Base-by-base conservation (phyloP, 139 green algal genomes). In the Volvox reticuliferus region DNA sequence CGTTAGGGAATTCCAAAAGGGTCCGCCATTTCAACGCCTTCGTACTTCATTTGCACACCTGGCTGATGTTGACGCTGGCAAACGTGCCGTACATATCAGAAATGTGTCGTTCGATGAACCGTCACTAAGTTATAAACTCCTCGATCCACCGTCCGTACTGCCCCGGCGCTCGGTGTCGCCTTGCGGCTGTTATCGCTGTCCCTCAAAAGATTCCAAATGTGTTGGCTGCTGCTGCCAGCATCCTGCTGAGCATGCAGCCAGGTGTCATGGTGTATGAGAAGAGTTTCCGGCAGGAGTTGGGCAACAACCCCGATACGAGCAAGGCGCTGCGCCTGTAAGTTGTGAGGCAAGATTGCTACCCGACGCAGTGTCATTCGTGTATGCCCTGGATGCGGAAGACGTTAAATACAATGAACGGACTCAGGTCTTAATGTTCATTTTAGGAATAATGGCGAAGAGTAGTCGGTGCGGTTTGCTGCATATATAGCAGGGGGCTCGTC, bases 291-390 rank as follows among this genome's bases (percentile, higher is more conserved):
- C 62, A 92, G 61, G 75, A 91, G 35, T 92, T 95, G 76, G 94
- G 94, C 62, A 96, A 96, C 89, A 96, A 94, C 76, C 94, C 94
- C 1, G 94, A 96, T 82, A 96, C 91, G n/a, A 91, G 73, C 86
- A 96, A 96, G 79, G 94, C 94, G 32, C 89, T 96, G 26, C 88
- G 94, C 9, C 93, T 91, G 91, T 93, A 35, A 89, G 91, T 88
- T 35, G 9, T 35, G n/a, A n/a, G 44, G 9, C 44, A 55, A 55
- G 44, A 55, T 9, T 55, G 44, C 44, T 55, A 55, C 9, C 44
- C 44, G 44, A 55, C 44, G 44, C 44, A 14, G 44, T 55, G 44
- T 55, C 44, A 55, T 55, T 14, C 9, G 44, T 55, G 44, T 55
- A 55, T 9, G 9, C 9, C 44, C 44, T 55, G 44, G 44, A 55